These are phyloP conservation scores for Acacia confusa DNA, from an alignment of 306 rosid genomes.

Conservation along the genomic window DNA sequence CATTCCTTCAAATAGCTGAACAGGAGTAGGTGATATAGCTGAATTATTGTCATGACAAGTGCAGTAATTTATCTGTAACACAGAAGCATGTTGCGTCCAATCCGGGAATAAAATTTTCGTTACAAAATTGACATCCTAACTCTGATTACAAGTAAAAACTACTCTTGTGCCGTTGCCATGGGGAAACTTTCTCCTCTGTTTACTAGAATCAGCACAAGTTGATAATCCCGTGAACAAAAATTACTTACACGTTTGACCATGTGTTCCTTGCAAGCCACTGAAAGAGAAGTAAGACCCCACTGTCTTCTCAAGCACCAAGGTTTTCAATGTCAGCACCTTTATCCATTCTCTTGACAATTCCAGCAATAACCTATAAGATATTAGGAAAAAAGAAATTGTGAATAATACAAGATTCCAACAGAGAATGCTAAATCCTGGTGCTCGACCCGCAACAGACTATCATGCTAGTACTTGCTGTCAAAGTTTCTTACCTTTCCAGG, in stretches of 20 bases:
- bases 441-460: neutral
- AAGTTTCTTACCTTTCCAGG: conserved; percentile 82
- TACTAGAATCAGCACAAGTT: neutral
- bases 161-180: conserved; percentile 15
- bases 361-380: conserved; percentile 79
- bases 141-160: conserved; percentile 23
- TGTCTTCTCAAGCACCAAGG: conserved; percentile 58
- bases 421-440: neutral
- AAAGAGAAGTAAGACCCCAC: conserved; percentile 13
- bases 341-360: conserved; percentile 86
- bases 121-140: conserved; percentile 33
- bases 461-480: neutral
- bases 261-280: conserved; percentile 14
- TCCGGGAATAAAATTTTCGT: conserved; percentile 19
- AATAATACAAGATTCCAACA: neutral
- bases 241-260: neutral
- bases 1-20: neutral
- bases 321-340: conserved; percentile 78
- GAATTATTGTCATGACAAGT: neutral
- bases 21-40: neutral
- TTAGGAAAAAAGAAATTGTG: neutral
- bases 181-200: conserved; percentile 1
- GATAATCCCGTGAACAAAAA: neutral
- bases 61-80: neutral
- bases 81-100: neutral